These are phyloP conservation scores for Leccinum incarnatum DNA, from an alignment of 768 basidiomycete genomes.

Conservation along the genomic window DNA sequence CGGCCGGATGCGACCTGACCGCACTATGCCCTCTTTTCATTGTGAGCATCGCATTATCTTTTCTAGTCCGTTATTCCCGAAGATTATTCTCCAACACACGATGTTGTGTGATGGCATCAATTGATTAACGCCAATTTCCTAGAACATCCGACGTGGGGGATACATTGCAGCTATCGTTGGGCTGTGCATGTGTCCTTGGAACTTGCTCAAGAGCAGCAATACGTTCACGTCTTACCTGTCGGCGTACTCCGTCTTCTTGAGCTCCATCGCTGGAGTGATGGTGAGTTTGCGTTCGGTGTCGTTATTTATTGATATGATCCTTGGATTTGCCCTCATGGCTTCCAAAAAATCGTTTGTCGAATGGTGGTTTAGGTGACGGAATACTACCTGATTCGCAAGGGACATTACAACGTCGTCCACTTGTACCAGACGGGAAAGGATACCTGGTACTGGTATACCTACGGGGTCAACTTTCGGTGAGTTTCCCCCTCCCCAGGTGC, in stretches of 20 bases:
- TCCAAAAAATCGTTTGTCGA: not conserved
- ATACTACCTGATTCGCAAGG: slow-evolving; percentile 71
- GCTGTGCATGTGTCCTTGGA: slow-evolving; percentile 75
- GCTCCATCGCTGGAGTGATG: slow-evolving; percentile 81
- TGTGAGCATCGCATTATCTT: slow-evolving; percentile 35
- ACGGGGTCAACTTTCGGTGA: slow-evolving; percentile 69
- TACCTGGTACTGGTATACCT: slow-evolving; percentile 76
- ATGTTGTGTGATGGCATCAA: slow-evolving; percentile 1
- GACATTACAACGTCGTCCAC: slow-evolving; percentile 68
- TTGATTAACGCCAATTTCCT: not conserved
- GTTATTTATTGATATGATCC: not conserved
- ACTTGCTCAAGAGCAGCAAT: slow-evolving; percentile 68
- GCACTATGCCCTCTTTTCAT: slow-evolving; percentile 76
- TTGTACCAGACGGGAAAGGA: slow-evolving; percentile 56
- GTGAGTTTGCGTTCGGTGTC: slow-evolving; percentile 32
- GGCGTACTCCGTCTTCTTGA: slow-evolving; percentile 78
- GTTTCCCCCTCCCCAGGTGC: not conserved
- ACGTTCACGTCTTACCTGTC: slow-evolving; percentile 79
- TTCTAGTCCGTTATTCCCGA: not conserved
- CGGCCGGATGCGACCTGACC: slow-evolving; percentile 81
- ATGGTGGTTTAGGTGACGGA: slow-evolving; percentile 57
- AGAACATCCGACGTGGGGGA: slow-evolving; percentile 84
- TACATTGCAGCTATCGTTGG: slow-evolving; percentile 81
- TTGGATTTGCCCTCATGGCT: not conserved
- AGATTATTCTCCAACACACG: not conserved